Conservation (phyloP, 441 rosid species). For the Erodium chrysanthum region DNA sequence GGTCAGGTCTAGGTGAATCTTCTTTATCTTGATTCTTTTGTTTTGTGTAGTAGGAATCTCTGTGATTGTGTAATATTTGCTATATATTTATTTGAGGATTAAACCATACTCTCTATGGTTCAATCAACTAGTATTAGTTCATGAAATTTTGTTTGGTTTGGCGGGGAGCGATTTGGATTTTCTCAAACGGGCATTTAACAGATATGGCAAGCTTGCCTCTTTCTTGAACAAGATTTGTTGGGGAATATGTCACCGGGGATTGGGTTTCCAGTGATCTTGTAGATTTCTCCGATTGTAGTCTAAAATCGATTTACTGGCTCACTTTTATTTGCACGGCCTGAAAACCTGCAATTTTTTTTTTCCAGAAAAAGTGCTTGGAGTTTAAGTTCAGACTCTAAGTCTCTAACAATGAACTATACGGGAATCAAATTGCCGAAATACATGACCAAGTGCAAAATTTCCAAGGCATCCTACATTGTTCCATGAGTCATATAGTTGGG, state of each 20-base stretch:
- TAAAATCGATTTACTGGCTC: slow-evolving; percentile 1
- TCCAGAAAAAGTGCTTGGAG: neutral
- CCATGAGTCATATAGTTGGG: no score
- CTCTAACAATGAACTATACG: neutral
- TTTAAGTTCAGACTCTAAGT: neutral
- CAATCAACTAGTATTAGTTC: neutral
- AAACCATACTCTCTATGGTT: neutral
- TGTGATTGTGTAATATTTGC: no score
- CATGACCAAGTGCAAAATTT: no score
- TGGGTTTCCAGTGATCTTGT: slow-evolving; percentile 17
- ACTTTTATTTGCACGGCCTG: slow-evolving; percentile 4
- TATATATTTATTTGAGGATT: no score
- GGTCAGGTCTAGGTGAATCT: neutral
- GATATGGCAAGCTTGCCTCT: slow-evolving; percentile 5
- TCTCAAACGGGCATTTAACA: slow-evolving; percentile 4
- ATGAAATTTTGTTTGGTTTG: slow-evolving; percentile 9
- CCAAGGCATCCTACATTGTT: no score
- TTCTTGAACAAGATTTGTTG: slow-evolving; percentile 1
- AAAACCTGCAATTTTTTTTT: neutral
- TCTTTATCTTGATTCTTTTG: no score
- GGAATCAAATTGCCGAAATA: neutral
- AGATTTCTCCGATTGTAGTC: slow-evolving; percentile 16
- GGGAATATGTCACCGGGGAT: slow-evolving; percentile 9
- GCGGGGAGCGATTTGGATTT: slow-evolving; percentile 24
- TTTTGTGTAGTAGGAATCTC: no score